Conservation (phyloP, 768 basidiomycete genomes). For the Porpolomopsis calyptriformis region DNA sequence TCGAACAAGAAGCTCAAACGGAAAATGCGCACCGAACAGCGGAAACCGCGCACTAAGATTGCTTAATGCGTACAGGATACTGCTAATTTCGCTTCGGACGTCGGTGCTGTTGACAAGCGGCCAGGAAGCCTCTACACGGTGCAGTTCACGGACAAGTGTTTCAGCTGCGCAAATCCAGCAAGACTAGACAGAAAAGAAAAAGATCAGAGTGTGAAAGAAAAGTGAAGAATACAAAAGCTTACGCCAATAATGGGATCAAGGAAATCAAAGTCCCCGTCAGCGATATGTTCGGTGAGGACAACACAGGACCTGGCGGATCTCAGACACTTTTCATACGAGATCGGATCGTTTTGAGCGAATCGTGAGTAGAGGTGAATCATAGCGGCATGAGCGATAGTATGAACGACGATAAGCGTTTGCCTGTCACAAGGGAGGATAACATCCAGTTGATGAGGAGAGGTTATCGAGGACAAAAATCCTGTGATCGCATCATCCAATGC, state of each 20-base stretch:
- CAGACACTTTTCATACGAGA: slow-evolving; percentile 57
- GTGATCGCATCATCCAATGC: slow-evolving; percentile 53
- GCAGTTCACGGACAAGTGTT: slow-evolving; percentile 56
- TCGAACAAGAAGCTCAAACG: background rate
- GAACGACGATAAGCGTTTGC: slow-evolving; percentile 45
- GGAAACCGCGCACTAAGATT: slow-evolving; percentile 52
- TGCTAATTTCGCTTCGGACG: slow-evolving; percentile 48
- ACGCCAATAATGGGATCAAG: slow-evolving; percentile 75
- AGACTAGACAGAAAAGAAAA: slow-evolving; percentile 30
- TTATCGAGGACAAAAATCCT: slow-evolving; percentile 51
- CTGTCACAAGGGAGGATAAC: slow-evolving; percentile 46
- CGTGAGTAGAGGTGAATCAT: slow-evolving; percentile 55
- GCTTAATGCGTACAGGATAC: slow-evolving; percentile 55
- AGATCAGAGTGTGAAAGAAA: background rate
- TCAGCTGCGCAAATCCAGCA: slow-evolving; percentile 67
- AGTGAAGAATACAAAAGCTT: slow-evolving; percentile 19
- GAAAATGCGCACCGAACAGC: slow-evolving; percentile 29
- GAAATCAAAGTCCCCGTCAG: slow-evolving; percentile 55
- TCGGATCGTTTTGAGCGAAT: slow-evolving; percentile 47
- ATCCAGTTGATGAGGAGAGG: slow-evolving; percentile 56
- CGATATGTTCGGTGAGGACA: slow-evolving; percentile 49
- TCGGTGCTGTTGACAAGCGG: slow-evolving; percentile 46
- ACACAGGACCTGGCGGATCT: slow-evolving; percentile 52
- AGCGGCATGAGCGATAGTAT: slow-evolving; percentile 58
- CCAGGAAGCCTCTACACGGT: slow-evolving; percentile 54